Percentiles rank a stretch among this genome's conserved stretches.
These are phyloP conservation scores for Physcia stellaris DNA, from an alignment of 495 filamentous ascomycete genomes.

Conservation along the genomic window DNA sequence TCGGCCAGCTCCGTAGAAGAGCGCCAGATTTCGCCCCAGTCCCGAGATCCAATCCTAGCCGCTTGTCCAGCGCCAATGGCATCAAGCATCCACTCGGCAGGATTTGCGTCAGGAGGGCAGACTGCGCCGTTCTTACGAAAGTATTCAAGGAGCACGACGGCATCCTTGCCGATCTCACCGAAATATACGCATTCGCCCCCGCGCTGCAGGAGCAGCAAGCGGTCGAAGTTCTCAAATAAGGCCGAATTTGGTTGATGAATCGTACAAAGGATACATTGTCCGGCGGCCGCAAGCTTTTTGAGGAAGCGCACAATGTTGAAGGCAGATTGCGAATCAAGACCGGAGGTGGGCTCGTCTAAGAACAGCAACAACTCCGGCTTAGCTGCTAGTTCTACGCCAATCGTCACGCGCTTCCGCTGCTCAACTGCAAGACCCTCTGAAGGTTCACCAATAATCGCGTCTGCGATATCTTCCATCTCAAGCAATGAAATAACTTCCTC, in stretches of 20 bases:
- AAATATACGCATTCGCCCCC: slow-evolving; percentile 65
- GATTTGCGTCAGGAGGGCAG: slow-evolving; percentile 48
- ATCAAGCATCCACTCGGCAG: slow-evolving; percentile 82
- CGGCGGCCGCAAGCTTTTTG: slow-evolving; percentile 47
- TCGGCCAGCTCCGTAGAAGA: slow-evolving; percentile 42
- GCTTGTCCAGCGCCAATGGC: slow-evolving; percentile 57
- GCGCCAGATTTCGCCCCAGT: slow-evolving; percentile 55
- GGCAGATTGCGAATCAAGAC: slow-evolving; percentile 51
- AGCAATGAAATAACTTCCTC: slow-evolving; percentile 44
- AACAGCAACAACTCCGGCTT: slow-evolving; percentile 62
- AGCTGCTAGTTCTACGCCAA: slow-evolving; percentile 53
- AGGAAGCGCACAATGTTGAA: slow-evolving; percentile 53
- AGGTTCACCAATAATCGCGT: slow-evolving; percentile 37
- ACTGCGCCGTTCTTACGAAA: slow-evolving; percentile 38
- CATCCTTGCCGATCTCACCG: slow-evolving; percentile 51
- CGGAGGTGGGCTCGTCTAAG: slow-evolving; percentile 66
- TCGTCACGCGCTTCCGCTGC: slow-evolving; percentile 51
- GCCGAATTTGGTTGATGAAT: slow-evolving; percentile 67
- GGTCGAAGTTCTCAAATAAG: slow-evolving; percentile 64
- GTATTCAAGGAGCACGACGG: slow-evolving; percentile 28
- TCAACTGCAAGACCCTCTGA: no score
- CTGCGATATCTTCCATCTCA: slow-evolving; percentile 41
- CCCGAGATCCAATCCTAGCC: slow-evolving; percentile 31
- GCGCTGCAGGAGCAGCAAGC: slow-evolving; percentile 49
- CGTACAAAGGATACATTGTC: slow-evolving; percentile 60